phyloP scores from a whole-genome alignment of 106 monocot genomes.

The Chionographis japonica region DNA sequence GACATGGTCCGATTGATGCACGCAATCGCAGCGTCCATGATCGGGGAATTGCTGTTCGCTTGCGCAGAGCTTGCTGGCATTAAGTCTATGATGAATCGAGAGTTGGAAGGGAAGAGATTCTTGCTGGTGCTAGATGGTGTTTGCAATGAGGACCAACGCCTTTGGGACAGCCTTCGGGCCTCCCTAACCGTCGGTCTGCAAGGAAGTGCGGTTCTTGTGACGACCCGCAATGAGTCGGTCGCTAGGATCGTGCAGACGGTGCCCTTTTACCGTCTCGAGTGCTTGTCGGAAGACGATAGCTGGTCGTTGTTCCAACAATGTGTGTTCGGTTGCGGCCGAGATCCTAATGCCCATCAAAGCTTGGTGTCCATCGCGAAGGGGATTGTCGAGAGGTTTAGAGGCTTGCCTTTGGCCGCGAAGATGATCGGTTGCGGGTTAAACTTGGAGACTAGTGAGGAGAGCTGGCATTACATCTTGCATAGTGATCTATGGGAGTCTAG shows the following conservation, averaged over 20 bases:
- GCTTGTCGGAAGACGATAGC: conserved; percentile 11
- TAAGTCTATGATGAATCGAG: not conserved
- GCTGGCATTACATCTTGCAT: conserved; percentile 14
- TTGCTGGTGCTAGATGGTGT: conserved; percentile 30
- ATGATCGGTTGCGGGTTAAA: conserved; percentile 11
- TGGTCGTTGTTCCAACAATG: conserved; percentile 16
- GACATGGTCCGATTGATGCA: not conserved
- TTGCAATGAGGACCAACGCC: conserved; percentile 2
- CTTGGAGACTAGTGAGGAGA: not conserved
- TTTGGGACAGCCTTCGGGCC: conserved; percentile 10
- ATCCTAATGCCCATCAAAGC: not conserved
- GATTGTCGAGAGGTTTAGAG: conserved; percentile 23
- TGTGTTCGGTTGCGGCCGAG: not conserved
- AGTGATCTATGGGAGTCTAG: conserved; percentile 12
- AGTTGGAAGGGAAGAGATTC: conserved; percentile 17
- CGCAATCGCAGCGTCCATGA: conserved; percentile 10
- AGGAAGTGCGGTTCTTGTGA: conserved; percentile 21
- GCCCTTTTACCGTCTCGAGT: not conserved
- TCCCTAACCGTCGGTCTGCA: not conserved
- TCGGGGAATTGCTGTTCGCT: too few species aligned
- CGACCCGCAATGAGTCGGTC: conserved; percentile 10
- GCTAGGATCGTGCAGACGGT: conserved; percentile 4
- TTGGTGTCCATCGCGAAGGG: conserved; percentile 7
- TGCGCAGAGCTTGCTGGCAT: not conserved
- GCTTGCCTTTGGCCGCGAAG: conserved; percentile 35